Evolutionary conservation across 805 yeast genomes (phyloP), one percentile per base, ranked within the genome.

Genomic region (Candida hungchunana): DNA sequence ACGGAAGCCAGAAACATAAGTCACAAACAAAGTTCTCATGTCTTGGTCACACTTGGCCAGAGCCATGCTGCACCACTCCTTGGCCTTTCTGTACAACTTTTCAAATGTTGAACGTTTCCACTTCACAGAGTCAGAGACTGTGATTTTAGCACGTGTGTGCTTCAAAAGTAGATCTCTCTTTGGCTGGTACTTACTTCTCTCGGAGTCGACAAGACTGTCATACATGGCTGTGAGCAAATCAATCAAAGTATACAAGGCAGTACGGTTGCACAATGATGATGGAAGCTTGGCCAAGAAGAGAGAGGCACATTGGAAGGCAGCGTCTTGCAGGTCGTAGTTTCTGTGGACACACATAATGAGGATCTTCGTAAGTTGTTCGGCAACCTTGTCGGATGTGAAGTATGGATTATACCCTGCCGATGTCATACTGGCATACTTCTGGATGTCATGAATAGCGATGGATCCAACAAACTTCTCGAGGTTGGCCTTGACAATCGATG

Each of bases 131-230:
- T 88, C 96, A 0, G 95, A 79, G 18, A 88, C 69, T 14, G 67
- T 67, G 17, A 66, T 42, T 21, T 58, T 50, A 39, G 48, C 72
- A 48, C 53, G 65, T 1, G 69, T 60, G 44, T 65, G 66, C 14
- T 64, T 60, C 33, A 77, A 62, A 15, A 47, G 48, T 52, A 82
- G 89, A 24, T 71, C 71, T 23, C 82, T 77, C n/a, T 78, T 73
- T 4, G 97, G 97, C 40, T 83, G 86, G 56, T 86, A 90, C 57
- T 77, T 86, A 55, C 83, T 82, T 14, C 79, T 73, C 44, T 84
- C 94, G 6, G 89, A 87, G 58, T 89, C 96, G 26, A 80, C 66
- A 26, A 86, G 74, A 62, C 95, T 80, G 42, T 82, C 81, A 59
- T 84, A 86, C 32, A 90, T 61, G 27, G 87, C 64, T 1, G 84